Evolutionary conservation across 1,139 yeast genomes (phyloP).

Genomic region (Diutina scorzettiae): DNA sequence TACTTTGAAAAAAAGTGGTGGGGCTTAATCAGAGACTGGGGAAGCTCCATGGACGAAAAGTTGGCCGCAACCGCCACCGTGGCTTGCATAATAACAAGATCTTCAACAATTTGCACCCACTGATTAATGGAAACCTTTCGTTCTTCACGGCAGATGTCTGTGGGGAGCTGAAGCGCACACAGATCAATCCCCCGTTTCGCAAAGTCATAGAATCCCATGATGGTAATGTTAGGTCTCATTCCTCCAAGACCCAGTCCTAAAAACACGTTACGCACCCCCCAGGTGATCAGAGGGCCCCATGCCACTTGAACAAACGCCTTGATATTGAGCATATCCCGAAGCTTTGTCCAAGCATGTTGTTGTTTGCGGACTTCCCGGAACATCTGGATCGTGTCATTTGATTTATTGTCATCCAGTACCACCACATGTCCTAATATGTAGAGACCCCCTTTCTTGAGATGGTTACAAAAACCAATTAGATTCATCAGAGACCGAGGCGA

Average conservation of each 20-base stretch:
- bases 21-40: conserved; percentile 18
- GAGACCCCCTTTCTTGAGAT: conserved; percentile 86
- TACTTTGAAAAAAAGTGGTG: conserved; percentile 13
- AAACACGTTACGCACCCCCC: conserved; percentile 94
- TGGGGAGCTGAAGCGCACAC: conserved; percentile 39
- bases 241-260: conserved; percentile 94
- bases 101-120: conserved; percentile 92
- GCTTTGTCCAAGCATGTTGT: conserved; percentile 68
- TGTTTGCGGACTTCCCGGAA: conserved; percentile 61
- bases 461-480: conserved; percentile 86
- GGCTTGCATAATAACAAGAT: conserved; percentile 80
- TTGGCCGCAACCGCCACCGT: conserved; percentile 93
- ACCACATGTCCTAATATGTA: conserved; percentile 89
- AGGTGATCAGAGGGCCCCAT: conserved; percentile 72
- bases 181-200: conserved; percentile 24
- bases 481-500: conserved; percentile 90
- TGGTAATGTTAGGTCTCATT: conserved; percentile 92
- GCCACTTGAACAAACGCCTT: conserved; percentile 93
- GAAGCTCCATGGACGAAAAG: conserved; percentile 50
- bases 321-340: conserved; percentile 63
- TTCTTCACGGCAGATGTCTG: conserved; percentile 70
- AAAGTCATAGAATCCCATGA: conserved; percentile 73
- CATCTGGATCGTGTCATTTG: conserved; percentile 17
- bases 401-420: not conserved
- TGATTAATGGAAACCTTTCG: conserved; percentile 57